phyloP scores from a whole-genome alignment of 345 rosid genomes.

The Salix arbutifolia region DNA sequence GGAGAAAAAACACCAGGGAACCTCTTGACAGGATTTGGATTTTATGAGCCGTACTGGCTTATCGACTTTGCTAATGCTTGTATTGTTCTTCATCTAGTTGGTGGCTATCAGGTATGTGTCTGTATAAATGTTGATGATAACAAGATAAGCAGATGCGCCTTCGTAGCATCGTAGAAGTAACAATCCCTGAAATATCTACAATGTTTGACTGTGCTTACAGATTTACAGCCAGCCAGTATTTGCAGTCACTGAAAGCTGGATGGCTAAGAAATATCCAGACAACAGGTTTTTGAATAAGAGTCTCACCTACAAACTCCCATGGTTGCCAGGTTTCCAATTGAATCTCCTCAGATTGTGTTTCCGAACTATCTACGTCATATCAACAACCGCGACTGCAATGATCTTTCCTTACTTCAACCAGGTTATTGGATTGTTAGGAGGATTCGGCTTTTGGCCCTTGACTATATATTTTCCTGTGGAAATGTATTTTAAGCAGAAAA shows the following conservation, averaged over 20 bases:
- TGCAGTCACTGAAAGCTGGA: constrained; percentile 41
- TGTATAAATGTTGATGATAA: background rate
- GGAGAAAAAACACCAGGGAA: constrained; percentile 51
- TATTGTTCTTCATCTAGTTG: constrained; percentile 43
- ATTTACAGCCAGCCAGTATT: constrained; percentile 53
- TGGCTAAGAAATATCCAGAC: constrained; percentile 37
- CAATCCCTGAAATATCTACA: background rate
- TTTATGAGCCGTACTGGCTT: constrained; percentile 52
- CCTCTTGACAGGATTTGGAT: constrained; percentile 49
- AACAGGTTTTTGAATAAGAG: constrained; percentile 27
- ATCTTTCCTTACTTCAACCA: constrained; percentile 84
- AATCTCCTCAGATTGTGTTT: constrained; percentile 42
- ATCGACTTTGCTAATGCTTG: constrained; percentile 48
- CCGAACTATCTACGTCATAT: constrained; percentile 46
- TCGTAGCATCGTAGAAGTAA: background rate
- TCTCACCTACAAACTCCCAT: constrained; percentile 34
- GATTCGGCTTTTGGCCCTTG: constrained; percentile 71
- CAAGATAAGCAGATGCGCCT: background rate
- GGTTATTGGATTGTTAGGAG: constrained; percentile 69
- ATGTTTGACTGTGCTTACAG: constrained; percentile 20
- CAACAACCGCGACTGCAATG: constrained; percentile 46
- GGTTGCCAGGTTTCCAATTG: constrained; percentile 25
- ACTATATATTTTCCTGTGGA: constrained; percentile 71
- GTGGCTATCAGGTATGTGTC: constrained; percentile 28
- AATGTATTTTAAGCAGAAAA: constrained; percentile 59